Evolutionary conservation across 1,284 basidiomycete genomes (phyloP), one percentile per base, ranked within the genome.

Genomic region (Malassezia nana): DNA sequence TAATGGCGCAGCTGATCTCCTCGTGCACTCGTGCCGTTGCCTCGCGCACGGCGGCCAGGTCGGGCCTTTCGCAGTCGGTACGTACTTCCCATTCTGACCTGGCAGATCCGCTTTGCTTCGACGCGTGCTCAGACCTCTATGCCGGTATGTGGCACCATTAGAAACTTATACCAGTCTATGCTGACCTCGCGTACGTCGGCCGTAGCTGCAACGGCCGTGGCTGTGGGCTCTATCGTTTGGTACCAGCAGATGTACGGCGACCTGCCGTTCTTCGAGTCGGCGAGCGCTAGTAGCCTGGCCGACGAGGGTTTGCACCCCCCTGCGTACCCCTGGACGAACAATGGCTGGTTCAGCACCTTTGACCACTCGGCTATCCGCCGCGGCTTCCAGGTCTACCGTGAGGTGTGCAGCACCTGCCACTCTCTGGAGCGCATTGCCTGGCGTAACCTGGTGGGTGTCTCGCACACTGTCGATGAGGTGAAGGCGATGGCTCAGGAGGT

Each of bases 401-500:
- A 98, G 79, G 94, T 99, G 56, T 98, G 94, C 77, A 87, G 92
- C 6, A 88, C 94, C 15, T 99, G 94, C 78, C 94, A 99, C 78
- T 98, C 94, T 43, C 84, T 99, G 57, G 89, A 98, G 80, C 89
- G 94, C 69, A 91, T 98, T 75, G 94, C 94, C 59, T 99, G 94
- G 94, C 88, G 94, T 75, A 99, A 98, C 79, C 80, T 99, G 57
- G 94, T 99, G 66, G 94, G 90, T 74, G 89, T 95, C 55, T 95
- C 90, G 32, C 94, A 98, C 79, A 89, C 86, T 60, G 92, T 81
- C 46, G 88, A 92, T 66, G 92, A 99, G 78, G 82, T 80, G 61
- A 89, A 89, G 77, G 80, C 81, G 8, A 84, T 98, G 85, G 92
- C 94, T 30, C 91, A 92, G 78, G 69, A 73, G 55, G 80, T 92